Evolutionary conservation across 805 yeast species (phyloP).

Genomic region (Zygosaccharomyces bisporus): DNA sequence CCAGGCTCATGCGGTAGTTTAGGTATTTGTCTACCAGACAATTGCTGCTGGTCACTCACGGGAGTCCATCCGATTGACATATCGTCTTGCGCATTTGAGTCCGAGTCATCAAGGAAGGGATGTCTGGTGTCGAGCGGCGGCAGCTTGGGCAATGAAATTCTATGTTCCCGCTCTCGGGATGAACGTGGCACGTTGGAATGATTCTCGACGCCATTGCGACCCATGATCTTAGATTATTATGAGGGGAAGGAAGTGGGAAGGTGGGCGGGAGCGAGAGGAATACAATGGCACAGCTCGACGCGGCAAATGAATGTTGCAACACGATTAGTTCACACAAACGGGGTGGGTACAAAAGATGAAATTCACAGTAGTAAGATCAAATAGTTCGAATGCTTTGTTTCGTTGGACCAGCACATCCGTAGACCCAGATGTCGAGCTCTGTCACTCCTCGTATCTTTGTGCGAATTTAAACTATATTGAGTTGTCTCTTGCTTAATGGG

Average conservation of each 20-base stretch:
- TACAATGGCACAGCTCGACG: no score
- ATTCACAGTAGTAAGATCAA: background rate
- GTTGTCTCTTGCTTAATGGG: constrained; percentile 1
- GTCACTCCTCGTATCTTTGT: no score
- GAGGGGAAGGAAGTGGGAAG: background rate
- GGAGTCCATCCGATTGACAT: constrained; percentile 28
- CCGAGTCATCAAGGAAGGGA: constrained; percentile 17
- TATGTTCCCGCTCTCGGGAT: background rate
- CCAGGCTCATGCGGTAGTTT: constrained; percentile 7
- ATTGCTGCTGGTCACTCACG: constrained; percentile 12
- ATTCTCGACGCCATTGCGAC: background rate
- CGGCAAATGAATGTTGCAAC: background rate
- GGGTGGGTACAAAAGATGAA: no score
- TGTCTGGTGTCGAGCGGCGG: constrained; percentile 33
- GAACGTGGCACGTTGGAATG: background rate
- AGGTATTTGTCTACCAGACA: background rate
- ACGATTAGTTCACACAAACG: background rate
- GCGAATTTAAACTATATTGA: no score
- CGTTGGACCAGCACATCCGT: constrained; percentile 4
- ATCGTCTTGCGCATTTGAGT: constrained; percentile 9
- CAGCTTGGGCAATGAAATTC: constrained; percentile 25
- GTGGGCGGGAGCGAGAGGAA: no score
- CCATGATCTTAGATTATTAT: background rate
- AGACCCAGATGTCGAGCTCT: constrained; percentile 1
- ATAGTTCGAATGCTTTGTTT: background rate